phyloP scores from a whole-genome alignment of 2,329 filamentous ascomycete genomes.

The Fusarium tupiense region DNA sequence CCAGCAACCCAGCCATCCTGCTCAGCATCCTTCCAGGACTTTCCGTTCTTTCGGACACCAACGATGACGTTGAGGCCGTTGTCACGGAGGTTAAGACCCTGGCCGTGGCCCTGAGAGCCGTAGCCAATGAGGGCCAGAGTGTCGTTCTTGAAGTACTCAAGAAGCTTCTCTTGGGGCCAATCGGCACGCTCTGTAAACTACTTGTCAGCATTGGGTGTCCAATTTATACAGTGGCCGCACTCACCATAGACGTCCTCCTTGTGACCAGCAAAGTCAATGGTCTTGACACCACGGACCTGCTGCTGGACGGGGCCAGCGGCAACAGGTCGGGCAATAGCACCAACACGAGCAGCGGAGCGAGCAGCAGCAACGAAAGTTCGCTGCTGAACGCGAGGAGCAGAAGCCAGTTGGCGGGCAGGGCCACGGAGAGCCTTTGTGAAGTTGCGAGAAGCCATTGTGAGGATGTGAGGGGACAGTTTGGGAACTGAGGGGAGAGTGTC shows the following conservation, averaged over 20 bases:
- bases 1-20: slow-evolving; percentile 98
- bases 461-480: slow-evolving; percentile 30
- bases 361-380: slow-evolving; percentile 71
- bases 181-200: slow-evolving; percentile 84
- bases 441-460: slow-evolving; percentile 81
- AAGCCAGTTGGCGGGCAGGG: slow-evolving; percentile 70
- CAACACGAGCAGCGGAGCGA: slow-evolving; percentile 64
- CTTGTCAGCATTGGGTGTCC: slow-evolving; percentile 38
- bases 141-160: slow-evolving; percentile 99
- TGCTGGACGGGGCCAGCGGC: slow-evolving; percentile 65
- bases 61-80: slow-evolving; percentile 99
- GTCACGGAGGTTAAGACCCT: slow-evolving; percentile 99
- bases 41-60: slow-evolving; percentile 97
- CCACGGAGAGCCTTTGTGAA: slow-evolving; percentile 74
- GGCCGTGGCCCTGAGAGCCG: slow-evolving; percentile 96
- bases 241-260: slow-evolving; percentile 95
- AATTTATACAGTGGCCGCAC: slow-evolving; percentile 36
- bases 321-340: slow-evolving; percentile 63
- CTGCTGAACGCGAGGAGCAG: slow-evolving; percentile 66
- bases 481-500: slow-evolving; percentile 37
- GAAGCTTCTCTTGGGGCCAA: slow-evolving; percentile 98
- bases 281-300: slow-evolving; percentile 92
- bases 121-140: slow-evolving; percentile 99
- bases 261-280: slow-evolving; percentile 95
- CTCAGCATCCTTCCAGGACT: slow-evolving; percentile 97